Evolutionary conservation across 257 asterid species (phyloP).

Genomic region (Lantana camara): DNA sequence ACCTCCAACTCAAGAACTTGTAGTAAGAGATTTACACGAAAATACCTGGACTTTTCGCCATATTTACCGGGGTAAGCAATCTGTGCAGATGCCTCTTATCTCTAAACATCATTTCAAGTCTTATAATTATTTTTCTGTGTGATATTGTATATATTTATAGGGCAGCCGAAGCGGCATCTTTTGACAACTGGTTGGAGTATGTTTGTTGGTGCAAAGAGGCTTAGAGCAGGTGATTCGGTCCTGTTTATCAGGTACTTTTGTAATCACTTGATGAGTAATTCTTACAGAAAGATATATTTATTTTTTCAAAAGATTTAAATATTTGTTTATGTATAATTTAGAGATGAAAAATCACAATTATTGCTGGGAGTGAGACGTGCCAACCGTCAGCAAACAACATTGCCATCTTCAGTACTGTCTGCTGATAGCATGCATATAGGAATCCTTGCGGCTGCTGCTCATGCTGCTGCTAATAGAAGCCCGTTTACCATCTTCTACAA

Average conservation of each 20-base stretch:
- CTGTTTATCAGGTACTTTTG: conserved; percentile 75
- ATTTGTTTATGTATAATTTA: conserved; percentile 15
- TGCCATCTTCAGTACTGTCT: conserved; percentile 93
- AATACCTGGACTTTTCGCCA: conserved; percentile 97
- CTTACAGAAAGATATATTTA: neutral
- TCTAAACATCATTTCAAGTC: neutral
- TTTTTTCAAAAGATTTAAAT: neutral
- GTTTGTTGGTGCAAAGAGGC: conserved; percentile 96
- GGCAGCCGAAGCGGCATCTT: conserved; percentile 96
- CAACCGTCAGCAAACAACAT: conserved; percentile 76
- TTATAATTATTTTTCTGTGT: neutral
- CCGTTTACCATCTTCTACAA: conserved; percentile 89
- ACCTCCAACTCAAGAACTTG: conserved; percentile 96
- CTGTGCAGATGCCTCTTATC: neutral
- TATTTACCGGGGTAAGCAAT: conserved; percentile 76
- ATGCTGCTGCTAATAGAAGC: conserved; percentile 88
- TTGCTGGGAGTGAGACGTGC: conserved; percentile 92
- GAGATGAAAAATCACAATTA: conserved; percentile 89
- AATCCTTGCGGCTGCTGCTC: conserved; percentile 98
- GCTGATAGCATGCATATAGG: conserved; percentile 99
- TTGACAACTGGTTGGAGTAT: conserved; percentile 98
- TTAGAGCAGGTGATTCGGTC: conserved; percentile 92
- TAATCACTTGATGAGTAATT: neutral
- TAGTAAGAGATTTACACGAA: conserved; percentile 87
- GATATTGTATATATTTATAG: conserved; percentile 37